A percentile compares a stretch with the other conserved stretches of the same genome.
Conservation (phyloP, 2,329 filamentous ascomycete species). For the Epichloe scottii region DNA sequence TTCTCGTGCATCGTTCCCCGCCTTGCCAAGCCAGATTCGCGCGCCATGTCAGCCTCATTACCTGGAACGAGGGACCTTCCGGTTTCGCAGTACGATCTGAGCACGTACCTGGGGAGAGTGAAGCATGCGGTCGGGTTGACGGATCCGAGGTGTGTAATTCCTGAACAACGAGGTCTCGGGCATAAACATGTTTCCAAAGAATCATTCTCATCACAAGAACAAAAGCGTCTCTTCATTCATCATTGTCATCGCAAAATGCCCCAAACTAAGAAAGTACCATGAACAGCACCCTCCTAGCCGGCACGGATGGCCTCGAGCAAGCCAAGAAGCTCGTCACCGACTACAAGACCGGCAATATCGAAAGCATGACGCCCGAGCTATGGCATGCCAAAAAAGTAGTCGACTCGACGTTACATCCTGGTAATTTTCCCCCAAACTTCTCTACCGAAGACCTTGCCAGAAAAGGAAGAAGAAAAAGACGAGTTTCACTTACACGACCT, state of each 20-base stretch:
- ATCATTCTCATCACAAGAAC: too few relatives aligned
- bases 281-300: constrained; percentile 71
- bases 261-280: too few relatives aligned
- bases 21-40: not conserved
- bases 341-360: constrained; percentile 76
- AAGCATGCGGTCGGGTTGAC: constrained; percentile 79
- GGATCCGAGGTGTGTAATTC: constrained; percentile 72
- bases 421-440: constrained; percentile 31
- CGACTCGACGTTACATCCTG: constrained; percentile 90
- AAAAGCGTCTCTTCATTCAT: not conserved
- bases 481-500: not conserved
- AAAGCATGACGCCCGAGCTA: constrained; percentile 75
- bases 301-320: constrained; percentile 64
- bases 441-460: not conserved
- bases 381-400: constrained; percentile 97
- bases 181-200: not conserved
- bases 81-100: constrained; percentile 81
- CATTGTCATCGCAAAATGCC: not conserved
- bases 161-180: not conserved
- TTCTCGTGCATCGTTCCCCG: not conserved
- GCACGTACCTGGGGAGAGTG: constrained; percentile 90
- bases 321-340: constrained; percentile 70
- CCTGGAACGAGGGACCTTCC: constrained; percentile 69
- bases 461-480: too few relatives aligned
- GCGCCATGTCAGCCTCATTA: constrained; percentile 50